These are phyloP conservation scores for Rossbeevera mucosa DNA, from an alignment of 768 basidiomycete genomes.

Conservation along the genomic window DNA sequence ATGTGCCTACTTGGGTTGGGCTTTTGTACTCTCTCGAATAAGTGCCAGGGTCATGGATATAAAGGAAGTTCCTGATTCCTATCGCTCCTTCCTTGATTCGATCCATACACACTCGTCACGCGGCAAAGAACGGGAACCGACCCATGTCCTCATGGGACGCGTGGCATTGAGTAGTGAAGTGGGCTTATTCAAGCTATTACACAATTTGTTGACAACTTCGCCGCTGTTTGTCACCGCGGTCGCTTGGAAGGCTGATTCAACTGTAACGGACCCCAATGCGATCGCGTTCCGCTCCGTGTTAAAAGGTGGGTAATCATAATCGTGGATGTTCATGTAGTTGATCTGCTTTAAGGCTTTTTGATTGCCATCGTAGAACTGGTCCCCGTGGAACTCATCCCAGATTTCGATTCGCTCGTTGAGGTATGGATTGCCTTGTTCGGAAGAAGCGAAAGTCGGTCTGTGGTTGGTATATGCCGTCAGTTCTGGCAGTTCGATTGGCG, in stretches of 20 bases:
- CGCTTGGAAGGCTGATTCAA: slow-evolving; percentile 65
- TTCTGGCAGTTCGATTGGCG: slow-evolving; percentile 82
- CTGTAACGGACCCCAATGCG: slow-evolving; percentile 70
- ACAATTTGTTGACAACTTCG: slow-evolving; percentile 58
- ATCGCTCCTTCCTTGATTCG: slow-evolving; percentile 51
- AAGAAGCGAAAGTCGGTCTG: slow-evolving; percentile 56
- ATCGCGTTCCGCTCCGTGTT: slow-evolving; percentile 76
- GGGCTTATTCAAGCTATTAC: slow-evolving; percentile 55
- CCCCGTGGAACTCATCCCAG: slow-evolving; percentile 71
- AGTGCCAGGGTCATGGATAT: slow-evolving; percentile 40
- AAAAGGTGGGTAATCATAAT: slow-evolving; percentile 54
- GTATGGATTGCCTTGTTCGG: slow-evolving; percentile 81
- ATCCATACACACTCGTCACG: slow-evolving; percentile 40
- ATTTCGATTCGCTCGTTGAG: slow-evolving; percentile 66
- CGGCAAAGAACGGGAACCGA: slow-evolving; percentile 55
- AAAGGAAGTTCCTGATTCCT: slow-evolving; percentile 51
- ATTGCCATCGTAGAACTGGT: slow-evolving; percentile 71
- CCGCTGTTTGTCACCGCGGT: slow-evolving; percentile 72
- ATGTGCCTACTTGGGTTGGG: slow-evolving; percentile 78
- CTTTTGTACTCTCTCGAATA: slow-evolving; percentile 73
- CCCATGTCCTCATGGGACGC: slow-evolving; percentile 53
- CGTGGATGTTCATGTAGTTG: background rate
- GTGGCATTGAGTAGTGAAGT: slow-evolving; percentile 54
- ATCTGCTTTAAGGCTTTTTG: slow-evolving; percentile 54
- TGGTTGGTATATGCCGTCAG: slow-evolving; percentile 68